Conservation (phyloP, 495 filamentous ascomycete species). For the Aspergillus steynii region DNA sequence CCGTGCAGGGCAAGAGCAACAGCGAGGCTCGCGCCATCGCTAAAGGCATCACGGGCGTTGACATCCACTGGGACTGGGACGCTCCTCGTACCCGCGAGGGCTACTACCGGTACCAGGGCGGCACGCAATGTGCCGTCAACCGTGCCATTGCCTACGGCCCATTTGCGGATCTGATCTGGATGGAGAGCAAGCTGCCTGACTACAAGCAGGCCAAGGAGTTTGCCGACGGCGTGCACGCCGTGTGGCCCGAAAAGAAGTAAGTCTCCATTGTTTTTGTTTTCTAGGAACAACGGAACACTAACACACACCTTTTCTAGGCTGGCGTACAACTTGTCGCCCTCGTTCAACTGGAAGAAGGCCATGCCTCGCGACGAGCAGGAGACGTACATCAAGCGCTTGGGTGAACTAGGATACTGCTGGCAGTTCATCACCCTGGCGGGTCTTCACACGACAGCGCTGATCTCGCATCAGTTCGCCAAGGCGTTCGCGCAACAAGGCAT, state of each 20-base stretch:
- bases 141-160: conserved; percentile 90
- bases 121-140: conserved; percentile 89
- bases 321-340: conserved; percentile 95
- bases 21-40: conserved; percentile 80
- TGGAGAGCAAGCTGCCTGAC: conserved; percentile 97
- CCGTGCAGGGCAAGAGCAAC: conserved; percentile 82
- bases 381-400: conserved; percentile 93
- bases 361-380: conserved; percentile 93
- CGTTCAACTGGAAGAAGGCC: conserved; percentile 99
- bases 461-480: conserved; percentile 81
- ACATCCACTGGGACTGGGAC: conserved; percentile 94
- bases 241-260: conserved; percentile 95
- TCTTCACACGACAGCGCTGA: conserved; percentile 91
- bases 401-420: conserved; percentile 91
- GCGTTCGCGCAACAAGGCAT: conserved; percentile 82
- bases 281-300: conserved; percentile 5
- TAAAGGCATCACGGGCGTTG: conserved; percentile 74
- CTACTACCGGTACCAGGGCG: conserved; percentile 88
- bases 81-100: conserved; percentile 87
- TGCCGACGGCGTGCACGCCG: conserved; percentile 88
- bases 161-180: conserved; percentile 96
- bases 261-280: conserved; percentile 23
- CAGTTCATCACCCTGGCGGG: conserved; percentile 99
- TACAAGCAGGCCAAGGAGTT: conserved; percentile 92
- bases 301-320: conserved; percentile 53